phyloP scores from a whole-genome alignment of 2,329 filamentous ascomycete genomes.

The Didymella arachidicola region DNA sequence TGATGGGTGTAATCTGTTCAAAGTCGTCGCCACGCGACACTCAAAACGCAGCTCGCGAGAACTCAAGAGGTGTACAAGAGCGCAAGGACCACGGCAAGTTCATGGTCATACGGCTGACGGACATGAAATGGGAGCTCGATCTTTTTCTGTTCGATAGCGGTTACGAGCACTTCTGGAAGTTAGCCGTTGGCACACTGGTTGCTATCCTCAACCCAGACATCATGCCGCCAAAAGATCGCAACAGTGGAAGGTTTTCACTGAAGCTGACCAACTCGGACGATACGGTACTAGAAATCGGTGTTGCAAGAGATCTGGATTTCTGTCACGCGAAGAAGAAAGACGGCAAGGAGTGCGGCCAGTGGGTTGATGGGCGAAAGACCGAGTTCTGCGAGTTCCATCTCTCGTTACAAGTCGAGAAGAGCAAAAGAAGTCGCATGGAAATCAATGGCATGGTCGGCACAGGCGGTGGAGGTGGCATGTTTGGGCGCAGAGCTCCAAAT shows the following conservation, averaged over 20 bases:
- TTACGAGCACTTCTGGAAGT: conserved; percentile 91
- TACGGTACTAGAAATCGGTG: conserved; percentile 87
- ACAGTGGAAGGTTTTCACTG: conserved; percentile 85
- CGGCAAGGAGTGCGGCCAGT: conserved; percentile 78
- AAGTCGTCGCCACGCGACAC: conserved; percentile 82
- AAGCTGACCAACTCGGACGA: conserved; percentile 87
- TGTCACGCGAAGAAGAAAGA: conserved; percentile 88
- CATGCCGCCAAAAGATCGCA: conserved; percentile 82
- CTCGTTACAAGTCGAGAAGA: conserved; percentile 78
- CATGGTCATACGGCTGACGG: conserved; percentile 88
- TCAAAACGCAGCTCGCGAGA: conserved; percentile 57
- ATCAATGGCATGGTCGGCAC: conserved; percentile 73
- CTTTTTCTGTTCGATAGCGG: conserved; percentile 91
- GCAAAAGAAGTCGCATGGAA: conserved; percentile 74
- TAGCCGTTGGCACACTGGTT: conserved; percentile 88
- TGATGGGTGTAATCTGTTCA: conserved; percentile 85
- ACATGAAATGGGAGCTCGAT: conserved; percentile 89
- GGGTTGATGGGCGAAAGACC: conserved; percentile 88
- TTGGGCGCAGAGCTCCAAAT: conserved; percentile 37
- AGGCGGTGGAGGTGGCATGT: conserved; percentile 43
- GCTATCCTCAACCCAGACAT: conserved; percentile 91
- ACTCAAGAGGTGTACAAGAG: conserved; percentile 52
- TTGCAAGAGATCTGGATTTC: conserved; percentile 82
- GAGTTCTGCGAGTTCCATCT: conserved; percentile 94
- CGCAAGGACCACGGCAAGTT: conserved; percentile 75